Evolutionary conservation across 495 filamentous ascomycete genomes (phyloP), one percentile per base, ranked within the genome.

Genomic region (Acidiella bohemica): DNA sequence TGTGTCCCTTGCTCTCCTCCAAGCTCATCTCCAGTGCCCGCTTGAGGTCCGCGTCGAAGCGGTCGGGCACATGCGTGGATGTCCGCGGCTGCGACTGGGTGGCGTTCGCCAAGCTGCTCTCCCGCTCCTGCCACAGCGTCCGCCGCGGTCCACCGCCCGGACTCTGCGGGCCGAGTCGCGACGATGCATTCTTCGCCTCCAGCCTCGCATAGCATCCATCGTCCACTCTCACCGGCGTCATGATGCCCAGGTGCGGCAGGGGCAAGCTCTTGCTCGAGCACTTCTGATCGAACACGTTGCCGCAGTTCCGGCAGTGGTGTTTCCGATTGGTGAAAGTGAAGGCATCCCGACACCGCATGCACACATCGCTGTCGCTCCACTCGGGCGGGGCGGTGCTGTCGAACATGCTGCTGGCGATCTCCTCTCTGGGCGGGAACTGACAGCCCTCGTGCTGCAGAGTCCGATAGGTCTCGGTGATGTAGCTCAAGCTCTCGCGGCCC

Each of bases 261-360:
- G 90, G 81, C 28, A 95, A 67, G 7, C 71, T 73, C 61, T 96
- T 96, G 64, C 76, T 78, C 13, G 86, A 94, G 51, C 90, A 97
- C 50, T 86, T 74, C 39, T 82, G 81, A 53, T 92, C 87, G 57
- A 96, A 97, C 39, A 93, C 90, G 57, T 87, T 93, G 17, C 90
- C 90, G 53, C 90, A 97, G 54, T 97, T 97, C 31, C 90, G 75
- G 52, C 90, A 97, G 59, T 97, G 90, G 53, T 97, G 90, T 51
- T 95, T 97, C 53, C 90, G 75, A 57, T 97, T 97, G 42, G 85
- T 96, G 55, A 96, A 96, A 24, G 83, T 94, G 54, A 97, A 97
- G 5, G 85, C 59, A 17, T 87, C 94, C 42, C 90, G 75, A 53
- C 90, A 97, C 57, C 90, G 76, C 90, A 97, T 95, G 54, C 90